phyloP scores from a whole-genome alignment of 2,329 filamentous ascomycete genomes.

The Ascochyta fabae region DNA sequence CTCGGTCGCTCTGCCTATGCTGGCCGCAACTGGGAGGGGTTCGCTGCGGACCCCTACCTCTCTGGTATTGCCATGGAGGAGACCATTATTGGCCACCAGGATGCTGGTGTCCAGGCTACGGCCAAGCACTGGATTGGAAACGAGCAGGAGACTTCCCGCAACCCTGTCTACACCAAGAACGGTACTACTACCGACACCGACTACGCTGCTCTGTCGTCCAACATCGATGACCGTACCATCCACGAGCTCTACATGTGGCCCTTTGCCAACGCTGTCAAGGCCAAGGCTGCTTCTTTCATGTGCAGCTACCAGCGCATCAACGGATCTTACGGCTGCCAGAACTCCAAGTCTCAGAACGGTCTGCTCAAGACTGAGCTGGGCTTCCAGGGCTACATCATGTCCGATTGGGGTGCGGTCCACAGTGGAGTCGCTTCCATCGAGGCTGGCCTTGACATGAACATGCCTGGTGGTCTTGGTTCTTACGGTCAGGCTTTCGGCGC shows the following conservation, averaged over 20 bases:
- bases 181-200: constrained; percentile 52
- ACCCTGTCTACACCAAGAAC: constrained; percentile 62
- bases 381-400: constrained; percentile 55
- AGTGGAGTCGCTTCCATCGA: constrained; percentile 53
- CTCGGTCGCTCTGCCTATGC: constrained; percentile 51
- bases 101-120: constrained; percentile 51
- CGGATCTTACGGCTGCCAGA: constrained; percentile 47
- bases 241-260: constrained; percentile 73
- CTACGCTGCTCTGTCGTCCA: constrained; percentile 64
- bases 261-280: constrained; percentile 66
- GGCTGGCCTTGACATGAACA: constrained; percentile 58
- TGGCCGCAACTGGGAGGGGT: constrained; percentile 56
- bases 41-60: constrained; percentile 53
- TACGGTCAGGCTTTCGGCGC: constrained; percentile 40
- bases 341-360: constrained; percentile 55
- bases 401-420: constrained; percentile 55
- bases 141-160: constrained; percentile 63
- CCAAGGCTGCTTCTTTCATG: constrained; percentile 67
- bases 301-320: constrained; percentile 57
- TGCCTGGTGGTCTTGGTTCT: constrained; percentile 43
- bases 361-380: constrained; percentile 60
- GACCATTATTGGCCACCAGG: constrained; percentile 51
- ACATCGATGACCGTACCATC: constrained; percentile 69
- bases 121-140: constrained; percentile 65
- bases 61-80: constrained; percentile 50